These are phyloP conservation scores for Hemerocallis citrina DNA, from an alignment of 106 monocot species.

Conservation along the genomic window DNA sequence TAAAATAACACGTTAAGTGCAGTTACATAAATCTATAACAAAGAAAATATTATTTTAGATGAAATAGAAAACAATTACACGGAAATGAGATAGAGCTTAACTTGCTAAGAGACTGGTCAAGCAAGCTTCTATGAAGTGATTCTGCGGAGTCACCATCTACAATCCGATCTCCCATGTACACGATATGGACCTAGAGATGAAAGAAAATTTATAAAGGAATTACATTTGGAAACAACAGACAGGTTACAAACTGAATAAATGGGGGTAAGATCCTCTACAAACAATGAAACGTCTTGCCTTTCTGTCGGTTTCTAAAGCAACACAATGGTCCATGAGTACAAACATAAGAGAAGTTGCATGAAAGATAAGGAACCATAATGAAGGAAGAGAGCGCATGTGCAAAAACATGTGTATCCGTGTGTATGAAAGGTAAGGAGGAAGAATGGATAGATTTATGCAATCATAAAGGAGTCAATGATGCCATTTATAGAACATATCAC, in stretches of 20 bases:
- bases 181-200: not conserved
- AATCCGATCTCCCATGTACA: conserved; percentile 1
- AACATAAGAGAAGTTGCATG: not conserved
- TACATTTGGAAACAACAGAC: not conserved
- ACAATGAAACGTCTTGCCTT: not conserved
- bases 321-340: not conserved
- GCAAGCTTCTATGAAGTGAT: conserved; percentile 1
- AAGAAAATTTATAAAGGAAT: not conserved
- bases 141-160: not conserved
- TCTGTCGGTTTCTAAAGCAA: not conserved
- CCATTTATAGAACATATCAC: not conserved
- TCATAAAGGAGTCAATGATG: not conserved
- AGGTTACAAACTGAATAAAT: not conserved
- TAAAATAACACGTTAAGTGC: not conserved
- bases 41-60: not conserved
- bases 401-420: not conserved
- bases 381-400: not conserved
- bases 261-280: not conserved
- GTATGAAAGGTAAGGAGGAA: not conserved
- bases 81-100: not conserved
- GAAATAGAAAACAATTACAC: not conserved
- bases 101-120: conserved; percentile 4
- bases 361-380: not conserved
- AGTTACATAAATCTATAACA: not conserved
- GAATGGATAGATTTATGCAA: no score